phyloP scores from a whole-genome alignment of 805 yeast species.

The Suhomyces faveliae region DNA sequence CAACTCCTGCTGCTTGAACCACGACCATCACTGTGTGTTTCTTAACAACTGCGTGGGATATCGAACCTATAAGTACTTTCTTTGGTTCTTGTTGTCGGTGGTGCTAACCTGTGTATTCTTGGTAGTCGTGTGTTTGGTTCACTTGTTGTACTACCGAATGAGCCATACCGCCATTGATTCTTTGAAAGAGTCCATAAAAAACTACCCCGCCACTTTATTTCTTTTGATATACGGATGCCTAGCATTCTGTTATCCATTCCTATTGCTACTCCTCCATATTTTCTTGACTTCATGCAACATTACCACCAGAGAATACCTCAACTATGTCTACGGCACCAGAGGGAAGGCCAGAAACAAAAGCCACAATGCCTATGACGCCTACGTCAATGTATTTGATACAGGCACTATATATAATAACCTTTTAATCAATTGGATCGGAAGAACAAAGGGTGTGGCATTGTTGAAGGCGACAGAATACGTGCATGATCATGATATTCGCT shows the following conservation, averaged over 20 bases:
- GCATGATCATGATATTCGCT: constrained; percentile 24
- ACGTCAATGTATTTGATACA: constrained; percentile 31
- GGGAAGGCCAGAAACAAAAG: constrained; percentile 17
- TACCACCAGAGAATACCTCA: constrained; percentile 73
- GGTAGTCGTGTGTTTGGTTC: constrained; percentile 19
- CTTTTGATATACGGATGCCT: constrained; percentile 50
- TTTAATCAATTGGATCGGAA: constrained; percentile 39
- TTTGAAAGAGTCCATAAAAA: constrained; percentile 17
- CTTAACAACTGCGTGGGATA: constrained; percentile 46
- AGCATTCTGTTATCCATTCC: constrained; percentile 52
- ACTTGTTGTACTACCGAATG: constrained; percentile 21
- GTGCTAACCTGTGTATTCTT: constrained; percentile 21
- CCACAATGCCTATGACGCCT: constrained; percentile 8
- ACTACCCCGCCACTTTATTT: constrained; percentile 43
- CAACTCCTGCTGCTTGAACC: constrained; percentile 58
- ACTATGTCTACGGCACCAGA: constrained; percentile 37
- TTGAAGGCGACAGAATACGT: constrained; percentile 18
- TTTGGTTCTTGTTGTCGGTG: constrained; percentile 30
- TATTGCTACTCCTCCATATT: constrained; percentile 54
- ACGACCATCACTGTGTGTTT: constrained; percentile 76
- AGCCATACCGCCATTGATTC: constrained; percentile 10
- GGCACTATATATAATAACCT: constrained; percentile 24
- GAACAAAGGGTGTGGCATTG: constrained; percentile 24
- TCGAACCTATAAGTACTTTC: constrained; percentile 35
- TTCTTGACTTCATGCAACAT: constrained; percentile 55